phyloP scores from a whole-genome alignment of 305 asterid genomes.

The Coffea humblotiana region DNA sequence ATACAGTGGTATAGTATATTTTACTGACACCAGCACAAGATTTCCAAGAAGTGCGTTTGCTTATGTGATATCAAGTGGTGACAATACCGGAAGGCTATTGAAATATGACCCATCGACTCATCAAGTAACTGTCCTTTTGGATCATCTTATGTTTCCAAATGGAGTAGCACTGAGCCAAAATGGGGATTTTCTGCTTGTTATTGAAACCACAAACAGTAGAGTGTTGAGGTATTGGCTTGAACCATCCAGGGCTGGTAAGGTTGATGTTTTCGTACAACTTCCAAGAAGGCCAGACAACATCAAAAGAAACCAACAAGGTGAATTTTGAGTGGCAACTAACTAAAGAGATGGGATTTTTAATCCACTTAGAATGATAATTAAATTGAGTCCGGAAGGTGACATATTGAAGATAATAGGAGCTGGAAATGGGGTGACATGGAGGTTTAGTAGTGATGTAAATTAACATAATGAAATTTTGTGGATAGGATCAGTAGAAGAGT shows the following conservation, averaged over 20 bases:
- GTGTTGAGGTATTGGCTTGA: constrained; percentile 51
- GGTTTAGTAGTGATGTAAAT: constrained; percentile 59
- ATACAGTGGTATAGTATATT: constrained; percentile 44
- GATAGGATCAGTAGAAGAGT: constrained; percentile 62
- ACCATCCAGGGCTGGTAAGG: constrained; percentile 11
- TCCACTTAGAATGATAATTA: constrained; percentile 51
- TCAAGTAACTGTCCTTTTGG: constrained; percentile 35
- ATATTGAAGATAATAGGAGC: constrained; percentile 46
- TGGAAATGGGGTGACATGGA: constrained; percentile 42
- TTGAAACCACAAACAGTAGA: constrained; percentile 59
- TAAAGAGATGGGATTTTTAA: constrained; percentile 33
- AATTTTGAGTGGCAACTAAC: constrained; percentile 74
- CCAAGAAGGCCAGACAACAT: constrained; percentile 77
- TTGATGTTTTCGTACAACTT: constrained; percentile 41
- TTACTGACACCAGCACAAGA: constrained; percentile 63
- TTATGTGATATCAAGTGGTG: constrained; percentile 26
- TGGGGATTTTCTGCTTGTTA: constrained; percentile 47
- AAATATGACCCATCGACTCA: constrained; percentile 46
- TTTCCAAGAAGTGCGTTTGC: constrained; percentile 40
- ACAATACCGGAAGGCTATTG: constrained; percentile 60
- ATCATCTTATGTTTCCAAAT: constrained; percentile 62
- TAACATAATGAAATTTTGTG: constrained; percentile 56
- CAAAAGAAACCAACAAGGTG: constrained; percentile 50
- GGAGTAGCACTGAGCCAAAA: constrained; percentile 59
- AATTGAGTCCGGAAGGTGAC: constrained; percentile 47